Evolutionary conservation across 2,329 filamentous ascomycete genomes (phyloP).

Genomic region (Diaporthe sp.): DNA sequence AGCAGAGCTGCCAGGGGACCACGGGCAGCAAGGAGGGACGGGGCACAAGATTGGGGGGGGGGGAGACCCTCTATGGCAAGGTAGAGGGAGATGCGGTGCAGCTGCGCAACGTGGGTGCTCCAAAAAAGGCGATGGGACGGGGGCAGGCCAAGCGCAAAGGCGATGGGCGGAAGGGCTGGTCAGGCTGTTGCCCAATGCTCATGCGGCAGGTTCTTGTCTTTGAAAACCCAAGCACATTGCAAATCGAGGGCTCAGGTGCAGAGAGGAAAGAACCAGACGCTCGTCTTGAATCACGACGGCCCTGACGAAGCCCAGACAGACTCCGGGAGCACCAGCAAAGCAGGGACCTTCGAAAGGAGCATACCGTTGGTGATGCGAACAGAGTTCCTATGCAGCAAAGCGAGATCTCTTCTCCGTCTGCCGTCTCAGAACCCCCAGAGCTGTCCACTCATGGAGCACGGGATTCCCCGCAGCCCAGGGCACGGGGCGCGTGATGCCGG

Average conservation of each 20-base stretch:
- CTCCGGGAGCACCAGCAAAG: background rate
- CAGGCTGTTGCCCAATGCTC: background rate
- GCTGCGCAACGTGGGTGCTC: slow-evolving; percentile 14
- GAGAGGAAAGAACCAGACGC: background rate
- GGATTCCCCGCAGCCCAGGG: slow-evolving; percentile 14
- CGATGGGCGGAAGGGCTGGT: slow-evolving; percentile 9
- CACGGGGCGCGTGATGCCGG: slow-evolving; percentile 18
- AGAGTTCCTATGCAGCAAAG: background rate
- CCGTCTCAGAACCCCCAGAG: slow-evolving; percentile 13
- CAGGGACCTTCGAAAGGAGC: background rate
- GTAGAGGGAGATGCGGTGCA: background rate
- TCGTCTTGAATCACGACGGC: background rate
- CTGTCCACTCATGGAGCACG: slow-evolving; percentile 21
- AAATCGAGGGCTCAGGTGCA: background rate
- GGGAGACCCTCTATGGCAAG: slow-evolving; percentile 6
- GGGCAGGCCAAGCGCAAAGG: background rate
- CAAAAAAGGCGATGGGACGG: slow-evolving; percentile 8
- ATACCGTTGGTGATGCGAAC: background rate
- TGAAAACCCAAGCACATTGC: background rate
- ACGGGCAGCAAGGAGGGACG: slow-evolving; percentile 23
- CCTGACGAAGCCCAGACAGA: background rate
- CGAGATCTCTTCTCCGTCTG: background rate
- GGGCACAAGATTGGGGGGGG: slow-evolving; percentile 5
- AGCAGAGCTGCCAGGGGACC: slow-evolving; percentile 25
- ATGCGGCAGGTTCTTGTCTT: background rate